Base-by-base conservation (phyloP, 108 stramenopile species). In the Cyclotella choctawhatcheeana region DNA sequence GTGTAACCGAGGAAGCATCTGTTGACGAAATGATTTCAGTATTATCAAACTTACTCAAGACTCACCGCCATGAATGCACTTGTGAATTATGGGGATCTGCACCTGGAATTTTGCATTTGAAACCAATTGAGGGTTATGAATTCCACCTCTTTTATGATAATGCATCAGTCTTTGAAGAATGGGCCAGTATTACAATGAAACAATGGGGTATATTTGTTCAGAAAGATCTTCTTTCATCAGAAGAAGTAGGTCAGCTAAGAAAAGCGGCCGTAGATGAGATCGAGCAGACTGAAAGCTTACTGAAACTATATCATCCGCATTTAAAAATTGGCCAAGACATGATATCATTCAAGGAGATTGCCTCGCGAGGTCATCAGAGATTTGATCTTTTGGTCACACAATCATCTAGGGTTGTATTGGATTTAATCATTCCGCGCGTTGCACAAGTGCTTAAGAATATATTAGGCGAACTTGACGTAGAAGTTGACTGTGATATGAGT, bases 271-370 rank as follows among this genome's bases (percentile, higher is more conserved):
- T 76, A 25, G 27, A 51, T 5, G 79, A 66, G 45, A 83, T 83
- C 16, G 29, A 47, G 33, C 35, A 65, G 4, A 44, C 73, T 22
- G 78, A 83, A 25, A 24, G 53, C 18, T 32, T 72, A 21, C 40
- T 83, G 32, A 35, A 54, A 31, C 35, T 32, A 2, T 64, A 82
- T 51, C 68, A 70, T 33, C 85, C 87, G 7, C 44, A 74, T 13
- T 69, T 88, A 18, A 66, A 68, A 1, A 59, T 86, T 43, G 85
- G 85, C 12, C 35, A 71, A 64, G 85, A 86, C 65, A 24, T 67
- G 5, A 75, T 88, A 33, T 58, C 54, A 25, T 88, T 88, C 45
- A 77, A 71, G 54, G 87, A 88, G 73, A 88, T 88, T 54, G 85
- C 83, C 12, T 82, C 81, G 18, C 69, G 87, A 29, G 73, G 77